Evolutionary conservation across 1,139 yeast genomes (phyloP).

Genomic region (Taphrina flavorubra): DNA sequence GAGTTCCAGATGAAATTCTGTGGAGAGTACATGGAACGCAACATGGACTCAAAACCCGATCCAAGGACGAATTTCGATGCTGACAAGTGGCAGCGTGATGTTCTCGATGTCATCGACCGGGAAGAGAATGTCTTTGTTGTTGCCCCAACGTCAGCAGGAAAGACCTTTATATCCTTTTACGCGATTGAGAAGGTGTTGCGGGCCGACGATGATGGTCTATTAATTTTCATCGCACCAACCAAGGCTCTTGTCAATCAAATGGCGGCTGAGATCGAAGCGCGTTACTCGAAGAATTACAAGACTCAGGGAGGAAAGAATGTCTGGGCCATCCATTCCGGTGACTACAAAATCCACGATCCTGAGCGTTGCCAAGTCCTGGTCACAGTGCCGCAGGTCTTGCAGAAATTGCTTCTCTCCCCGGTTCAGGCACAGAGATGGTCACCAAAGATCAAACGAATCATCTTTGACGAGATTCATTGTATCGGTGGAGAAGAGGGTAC

Average conservation of each 20-base stretch:
- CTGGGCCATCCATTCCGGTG: slow-evolving; percentile 42
- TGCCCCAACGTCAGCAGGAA: slow-evolving; percentile 43
- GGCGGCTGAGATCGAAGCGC: slow-evolving; percentile 43
- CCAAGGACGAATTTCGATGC: slow-evolving; percentile 43
- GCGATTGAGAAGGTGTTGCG: slow-evolving; percentile 43
- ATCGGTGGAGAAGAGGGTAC: slow-evolving; percentile 42
- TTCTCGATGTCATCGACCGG: slow-evolving; percentile 39
- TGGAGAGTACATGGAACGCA: slow-evolving; percentile 43
- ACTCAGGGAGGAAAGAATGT: slow-evolving; percentile 43
- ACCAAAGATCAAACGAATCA: slow-evolving; percentile 42
- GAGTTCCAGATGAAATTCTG: slow-evolving; percentile 41
- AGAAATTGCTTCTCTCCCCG: slow-evolving; percentile 42
- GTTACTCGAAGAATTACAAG: slow-evolving; percentile 40
- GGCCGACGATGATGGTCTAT: slow-evolving; percentile 41
- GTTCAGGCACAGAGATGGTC: slow-evolving; percentile 43
- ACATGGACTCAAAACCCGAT: slow-evolving; percentile 43
- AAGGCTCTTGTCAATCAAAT: slow-evolving; percentile 43
- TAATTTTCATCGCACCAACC: slow-evolving; percentile 42
- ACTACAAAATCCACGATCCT: slow-evolving; percentile 42
- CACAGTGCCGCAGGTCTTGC: slow-evolving; percentile 43
- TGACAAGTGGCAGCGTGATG: slow-evolving; percentile 43
- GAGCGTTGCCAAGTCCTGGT: slow-evolving; percentile 41
- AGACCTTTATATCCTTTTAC: slow-evolving; percentile 43
- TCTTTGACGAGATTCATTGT: slow-evolving; percentile 43
- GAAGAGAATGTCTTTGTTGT: slow-evolving; percentile 43